A percentile compares a stretch with the other conserved stretches of the same genome.
Conservation (phyloP, 1,139 yeast genomes). For the Meyerozyma elateridarum region DNA sequence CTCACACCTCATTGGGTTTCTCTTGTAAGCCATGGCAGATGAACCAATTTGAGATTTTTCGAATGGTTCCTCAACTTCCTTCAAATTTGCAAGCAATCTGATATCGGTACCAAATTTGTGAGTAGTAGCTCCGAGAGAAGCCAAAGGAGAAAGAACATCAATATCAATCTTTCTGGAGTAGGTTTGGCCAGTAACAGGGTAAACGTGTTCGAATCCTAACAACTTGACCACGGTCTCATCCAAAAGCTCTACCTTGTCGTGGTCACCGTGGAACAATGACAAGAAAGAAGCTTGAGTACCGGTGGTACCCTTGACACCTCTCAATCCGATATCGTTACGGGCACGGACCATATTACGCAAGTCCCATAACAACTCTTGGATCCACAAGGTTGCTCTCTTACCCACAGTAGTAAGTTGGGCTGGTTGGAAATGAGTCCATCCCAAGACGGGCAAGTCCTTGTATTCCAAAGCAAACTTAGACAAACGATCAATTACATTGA, state of each 20-base stretch:
- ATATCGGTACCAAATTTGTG: constrained; percentile 98
- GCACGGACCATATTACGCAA: constrained; percentile 94
- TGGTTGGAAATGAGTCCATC: constrained; percentile 99
- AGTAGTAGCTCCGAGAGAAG: constrained; percentile 93
- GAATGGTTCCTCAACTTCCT: constrained; percentile 97
- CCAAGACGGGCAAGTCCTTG: constrained; percentile 94
- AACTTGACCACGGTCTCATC: constrained; percentile 91
- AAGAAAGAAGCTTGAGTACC: constrained; percentile 98
- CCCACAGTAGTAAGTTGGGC: constrained; percentile 99
- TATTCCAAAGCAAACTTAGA: constrained; percentile 82
- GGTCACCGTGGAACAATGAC: constrained; percentile 92
- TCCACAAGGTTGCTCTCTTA: constrained; percentile 95
- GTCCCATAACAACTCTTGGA: constrained; percentile 97
- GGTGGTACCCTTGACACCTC: constrained; percentile 99
- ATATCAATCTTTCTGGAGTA: constrained; percentile 97
- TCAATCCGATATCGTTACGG: constrained; percentile 89
- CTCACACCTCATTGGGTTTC: constrained; percentile 99
- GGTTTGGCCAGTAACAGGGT: constrained; percentile 98
- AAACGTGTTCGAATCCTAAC: constrained; percentile 88
- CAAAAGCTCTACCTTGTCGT: constrained; percentile 88
- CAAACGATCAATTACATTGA: constrained; percentile 89
- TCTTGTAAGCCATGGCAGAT: constrained; percentile 98
- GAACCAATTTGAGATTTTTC: constrained; percentile 98
- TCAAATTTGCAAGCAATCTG: constrained; percentile 91
- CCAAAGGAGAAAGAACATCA: constrained; percentile 87